Conservation (phyloP, 2,329 filamentous ascomycete genomes). For the Exophiala sp. region DNA sequence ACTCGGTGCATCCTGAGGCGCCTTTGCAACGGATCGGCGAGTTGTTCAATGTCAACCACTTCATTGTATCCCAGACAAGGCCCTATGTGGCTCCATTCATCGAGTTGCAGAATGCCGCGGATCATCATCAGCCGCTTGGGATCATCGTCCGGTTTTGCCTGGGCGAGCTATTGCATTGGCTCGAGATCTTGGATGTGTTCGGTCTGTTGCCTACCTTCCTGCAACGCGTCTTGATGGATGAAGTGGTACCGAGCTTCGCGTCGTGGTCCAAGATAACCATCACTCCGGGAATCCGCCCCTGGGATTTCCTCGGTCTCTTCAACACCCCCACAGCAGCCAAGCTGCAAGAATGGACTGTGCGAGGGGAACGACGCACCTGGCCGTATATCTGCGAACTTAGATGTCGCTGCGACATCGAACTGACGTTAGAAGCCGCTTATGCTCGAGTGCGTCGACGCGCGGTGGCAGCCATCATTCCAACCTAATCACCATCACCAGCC, state of each 20-base stretch:
- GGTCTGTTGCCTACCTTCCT: slow-evolving; percentile 70
- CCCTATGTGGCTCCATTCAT: slow-evolving; percentile 88
- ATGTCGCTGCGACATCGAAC: slow-evolving; percentile 76
- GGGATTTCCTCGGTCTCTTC: slow-evolving; percentile 69
- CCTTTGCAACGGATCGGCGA: slow-evolving; percentile 84
- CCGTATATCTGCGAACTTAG: slow-evolving; percentile 76
- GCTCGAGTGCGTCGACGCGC: slow-evolving; percentile 59
- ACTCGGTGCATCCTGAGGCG: slow-evolving; percentile 86
- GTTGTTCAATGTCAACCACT: slow-evolving; percentile 98
- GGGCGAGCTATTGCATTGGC: slow-evolving; percentile 53
- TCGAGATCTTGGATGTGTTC: slow-evolving; percentile 73
- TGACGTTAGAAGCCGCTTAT: slow-evolving; percentile 80
- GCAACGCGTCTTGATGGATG: slow-evolving; percentile 64
- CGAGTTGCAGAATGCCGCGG: slow-evolving; percentile 59
- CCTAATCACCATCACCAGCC: not conserved
- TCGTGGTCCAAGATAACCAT: slow-evolving; percentile 96
- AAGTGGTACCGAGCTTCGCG: slow-evolving; percentile 77
- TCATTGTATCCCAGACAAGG: slow-evolving; percentile 97
- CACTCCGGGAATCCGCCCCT: slow-evolving; percentile 68
- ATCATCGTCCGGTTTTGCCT: slow-evolving; percentile 53
- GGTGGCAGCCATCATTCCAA: not conserved
- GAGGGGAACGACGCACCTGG: slow-evolving; percentile 85
- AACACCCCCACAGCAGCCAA: slow-evolving; percentile 73
- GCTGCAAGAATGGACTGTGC: slow-evolving; percentile 76
- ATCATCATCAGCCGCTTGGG: slow-evolving; percentile 64